Evolutionary conservation across 2,329 filamentous ascomycete genomes (phyloP).

Genomic region (Canariomyces notabilis): DNA sequence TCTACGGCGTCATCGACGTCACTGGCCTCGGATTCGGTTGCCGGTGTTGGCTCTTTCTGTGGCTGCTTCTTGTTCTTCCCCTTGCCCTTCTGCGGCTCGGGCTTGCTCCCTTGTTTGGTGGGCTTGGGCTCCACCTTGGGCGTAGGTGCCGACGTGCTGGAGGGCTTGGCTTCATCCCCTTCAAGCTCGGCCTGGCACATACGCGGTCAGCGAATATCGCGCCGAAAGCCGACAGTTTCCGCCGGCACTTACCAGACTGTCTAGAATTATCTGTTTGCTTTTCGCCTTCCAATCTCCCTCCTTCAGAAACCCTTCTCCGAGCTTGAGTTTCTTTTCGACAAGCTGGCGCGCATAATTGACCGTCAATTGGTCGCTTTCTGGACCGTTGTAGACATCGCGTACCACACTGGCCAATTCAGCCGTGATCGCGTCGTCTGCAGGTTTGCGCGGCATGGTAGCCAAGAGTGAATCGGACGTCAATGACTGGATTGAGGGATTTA

Average conservation of each 20-base stretch:
- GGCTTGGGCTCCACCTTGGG: constrained; percentile 1
- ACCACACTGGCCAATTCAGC: constrained; percentile 44
- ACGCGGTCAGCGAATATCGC: constrained; percentile 4
- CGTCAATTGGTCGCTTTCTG: constrained; percentile 43
- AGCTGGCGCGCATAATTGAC: constrained; percentile 54
- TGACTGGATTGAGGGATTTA: too few relatives aligned
- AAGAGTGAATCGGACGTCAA: neutral
- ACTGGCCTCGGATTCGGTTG: constrained; percentile 5
- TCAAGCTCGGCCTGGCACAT: constrained; percentile 11
- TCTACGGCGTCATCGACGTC: constrained; percentile 23
- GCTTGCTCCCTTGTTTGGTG: constrained; percentile 4
- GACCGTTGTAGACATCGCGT: constrained; percentile 39
- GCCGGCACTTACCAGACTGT: constrained; percentile 43
- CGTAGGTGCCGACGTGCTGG: constrained; percentile 4
- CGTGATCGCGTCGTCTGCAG: constrained; percentile 31
- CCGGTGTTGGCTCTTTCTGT: constrained; percentile 19
- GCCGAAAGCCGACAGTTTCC: too few relatives aligned
- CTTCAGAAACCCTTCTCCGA: constrained; percentile 49
- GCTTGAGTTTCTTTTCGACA: constrained; percentile 43
- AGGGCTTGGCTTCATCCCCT: constrained; percentile 13
- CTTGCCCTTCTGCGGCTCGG: constrained; percentile 25
- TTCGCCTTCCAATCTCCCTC: constrained; percentile 49
- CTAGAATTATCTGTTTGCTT: constrained; percentile 55
- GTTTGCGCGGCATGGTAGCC: constrained; percentile 10
- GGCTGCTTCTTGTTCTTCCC: constrained; percentile 24